Evolutionary conservation across 2,329 filamentous ascomycete genomes (phyloP), one percentile per base, ranked within the genome.

Genomic region (Fonsecaea erecta): DNA sequence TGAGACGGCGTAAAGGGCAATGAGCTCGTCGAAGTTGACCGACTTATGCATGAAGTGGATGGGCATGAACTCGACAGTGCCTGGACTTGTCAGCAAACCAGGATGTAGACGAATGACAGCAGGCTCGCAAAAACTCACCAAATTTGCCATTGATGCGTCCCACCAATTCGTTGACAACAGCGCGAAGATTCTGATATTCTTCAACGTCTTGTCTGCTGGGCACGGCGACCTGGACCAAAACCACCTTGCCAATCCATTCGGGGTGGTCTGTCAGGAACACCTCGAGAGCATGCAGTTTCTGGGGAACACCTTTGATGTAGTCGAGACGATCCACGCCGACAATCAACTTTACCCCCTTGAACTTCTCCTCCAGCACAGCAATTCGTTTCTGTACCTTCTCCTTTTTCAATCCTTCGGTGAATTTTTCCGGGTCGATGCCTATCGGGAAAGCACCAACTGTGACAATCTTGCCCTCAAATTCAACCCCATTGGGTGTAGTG

Each of bases 41-140:
- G 92, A 96, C 80, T 97, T 96, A 81, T 98, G 95, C 74, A 98
- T 88, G 82, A 97, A 98, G 79, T 98, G 95, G 72, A 99, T 98
- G 0, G 95, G 95, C 90, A 96, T 97, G 81, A 97, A 98, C 78
- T 98, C 94, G 74, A 98, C 90, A 34, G 93, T 97, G 76, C 94
- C 84, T 86, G 62, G 40, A 16, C 14, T 52, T 52, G 64, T 63
- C 72, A 62, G 62, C 63, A 68, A 66, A 67, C 18, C 43, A 24
- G 18, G 11, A 7, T 24, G 18, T 48, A 12, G 43, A 35, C 14
- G 46, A 6, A 8, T n/a, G 11, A 8, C 3, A 21, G 26, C 26
- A 40, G 34, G n/a, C 28, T 18, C 14, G 18, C 18, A n/a, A 67
- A 63, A 60, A 74, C 80, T 62, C 75, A 84, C 83, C 93, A 74